Conservation (phyloP, 179 eudicot species). For the Vitellaria paradoxa region DNA sequence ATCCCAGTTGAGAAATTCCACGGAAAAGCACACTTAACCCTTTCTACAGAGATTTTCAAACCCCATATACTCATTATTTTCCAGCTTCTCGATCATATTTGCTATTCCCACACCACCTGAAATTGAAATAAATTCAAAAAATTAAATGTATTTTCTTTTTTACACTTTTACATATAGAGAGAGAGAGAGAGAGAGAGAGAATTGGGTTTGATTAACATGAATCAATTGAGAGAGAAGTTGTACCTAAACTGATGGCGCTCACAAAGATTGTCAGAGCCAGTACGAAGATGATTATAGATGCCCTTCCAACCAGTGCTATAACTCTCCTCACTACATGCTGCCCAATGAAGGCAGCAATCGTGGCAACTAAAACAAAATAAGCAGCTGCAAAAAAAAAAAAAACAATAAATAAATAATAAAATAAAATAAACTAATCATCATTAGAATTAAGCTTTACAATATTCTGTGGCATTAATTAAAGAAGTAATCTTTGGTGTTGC, state of each 20-base stretch:
- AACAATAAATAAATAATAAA: no score
- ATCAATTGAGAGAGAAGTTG: neutral
- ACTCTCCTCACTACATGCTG: constrained; percentile 62
- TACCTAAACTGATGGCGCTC: constrained; percentile 56
- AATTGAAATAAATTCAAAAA: neutral
- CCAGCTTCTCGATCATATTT: constrained; percentile 45
- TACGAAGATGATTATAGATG: constrained; percentile 66
- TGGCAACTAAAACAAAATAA: constrained; percentile 52
- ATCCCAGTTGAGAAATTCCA: constrained; percentile 2
- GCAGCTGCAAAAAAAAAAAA: constrained; percentile 36
- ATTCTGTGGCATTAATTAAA: neutral
- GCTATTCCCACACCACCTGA: constrained; percentile 62
- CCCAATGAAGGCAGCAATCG: constrained; percentile 53
- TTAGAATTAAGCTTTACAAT: neutral
- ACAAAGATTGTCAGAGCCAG: constrained; percentile 56
- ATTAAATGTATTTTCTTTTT: no score
- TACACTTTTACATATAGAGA: no score
- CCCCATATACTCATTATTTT: constrained; percentile 57
- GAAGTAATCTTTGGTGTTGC: neutral
- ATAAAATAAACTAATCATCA: no score
- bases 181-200: neutral
- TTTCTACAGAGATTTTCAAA: constrained; percentile 44
- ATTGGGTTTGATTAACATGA: neutral
- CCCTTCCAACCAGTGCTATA: constrained; percentile 50
- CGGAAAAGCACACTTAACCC: constrained; percentile 9